Base-by-base conservation (phyloP, 495 filamentous ascomycete species). In the Neurospora tetrasperma region DNA sequence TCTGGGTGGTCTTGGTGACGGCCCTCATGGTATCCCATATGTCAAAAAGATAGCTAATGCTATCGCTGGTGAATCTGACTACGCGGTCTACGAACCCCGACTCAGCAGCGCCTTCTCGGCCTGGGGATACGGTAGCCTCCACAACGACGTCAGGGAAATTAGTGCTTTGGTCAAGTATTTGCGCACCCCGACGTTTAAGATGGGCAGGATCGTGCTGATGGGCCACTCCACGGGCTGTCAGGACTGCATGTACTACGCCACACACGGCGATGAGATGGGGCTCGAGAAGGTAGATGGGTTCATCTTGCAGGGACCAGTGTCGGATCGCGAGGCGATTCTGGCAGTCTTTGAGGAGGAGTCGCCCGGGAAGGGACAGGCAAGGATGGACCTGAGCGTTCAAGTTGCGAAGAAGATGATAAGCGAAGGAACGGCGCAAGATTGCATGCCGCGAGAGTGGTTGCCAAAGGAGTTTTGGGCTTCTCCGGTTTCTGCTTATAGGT, bases 171-270 rank as follows among this genome's bases (percentile, higher is more conserved):
- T 97, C n/a, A 78, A 84, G 23, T 94, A 94, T 77, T 88, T 97
- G 69, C 70, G 76, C 11, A 66, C 23, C 3, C 84, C 84, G 4
- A 71, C 66, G 16, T 79, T 82, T 16, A 80, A 80, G 10, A 81
- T 78, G 11, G 79, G 83, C 12, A 93, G 90, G 77, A 83, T 97
- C n/a, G 90, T 95, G 10, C 79, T 98, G 12, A 89, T 99, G 87
- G 96, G 96, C 11, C 93, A 97, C 75, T 94, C 91, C 4, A 88
- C 86, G 12, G 96, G 96, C 3, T 93, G 92, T 73, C 96, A 86
- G 83, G 94, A 97, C 77, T 89, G 92, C 42, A 86, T 98, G 80
- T 88, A 92, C 72, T 97, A 96, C 35, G 70, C 35, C 23, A 42
- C 7, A 68, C 4, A 42, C 20, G 70, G 70, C 39, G 62, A 31